Base-by-base conservation (phyloP, 495 filamentous ascomycete genomes). In the Penicillium egyptiacum region DNA sequence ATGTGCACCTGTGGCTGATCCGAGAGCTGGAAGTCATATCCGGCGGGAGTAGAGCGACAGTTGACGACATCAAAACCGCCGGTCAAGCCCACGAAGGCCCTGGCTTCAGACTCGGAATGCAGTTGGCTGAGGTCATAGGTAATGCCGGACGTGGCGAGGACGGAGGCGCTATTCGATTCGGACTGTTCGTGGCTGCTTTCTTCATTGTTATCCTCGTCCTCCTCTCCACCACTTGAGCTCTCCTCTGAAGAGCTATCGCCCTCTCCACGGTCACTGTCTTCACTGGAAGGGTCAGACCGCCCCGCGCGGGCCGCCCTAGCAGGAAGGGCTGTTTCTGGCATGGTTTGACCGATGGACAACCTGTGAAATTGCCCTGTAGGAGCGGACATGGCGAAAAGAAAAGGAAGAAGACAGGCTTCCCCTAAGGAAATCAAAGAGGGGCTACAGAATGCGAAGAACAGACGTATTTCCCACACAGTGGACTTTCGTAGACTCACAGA, bases 351-450 rank as follows among this genome's bases (percentile, higher is more conserved):
- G 55, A 79, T 72, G 41, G 71, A 77, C 40, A 77, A 67, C 57
- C 58, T 66, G 59, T 67, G 61, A 33, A 79, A 72, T 59, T 77
- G 75, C 53, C 65, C 70, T 16, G 70, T 76, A 41, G 75, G 74
- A 41, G 73, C 62, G 58, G 74, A 70, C 76, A 76, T 79, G 49
- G 23, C 54, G 41, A 56, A 57, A 55, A 56, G 50, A 55, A 56
- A 52, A 53, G 55, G 22, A 16, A 40, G 30, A 50, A 23, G 61
- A 30, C 23, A 41, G n/a, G 33, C 49, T 46, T 46, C 28, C 28
- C 25, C 16, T 39, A n/a, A 40, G 30, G 48, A 45, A 53, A 49
- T 20, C 22, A 46, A 31, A 56, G 45, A 39, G 49, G 45, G 35
- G 30, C 26, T 47, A 30, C 52, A 50, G 23, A 53, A 57, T 35